Conservation (phyloP, 257 asterid genomes). For the Ocimum tenuiflorum region DNA sequence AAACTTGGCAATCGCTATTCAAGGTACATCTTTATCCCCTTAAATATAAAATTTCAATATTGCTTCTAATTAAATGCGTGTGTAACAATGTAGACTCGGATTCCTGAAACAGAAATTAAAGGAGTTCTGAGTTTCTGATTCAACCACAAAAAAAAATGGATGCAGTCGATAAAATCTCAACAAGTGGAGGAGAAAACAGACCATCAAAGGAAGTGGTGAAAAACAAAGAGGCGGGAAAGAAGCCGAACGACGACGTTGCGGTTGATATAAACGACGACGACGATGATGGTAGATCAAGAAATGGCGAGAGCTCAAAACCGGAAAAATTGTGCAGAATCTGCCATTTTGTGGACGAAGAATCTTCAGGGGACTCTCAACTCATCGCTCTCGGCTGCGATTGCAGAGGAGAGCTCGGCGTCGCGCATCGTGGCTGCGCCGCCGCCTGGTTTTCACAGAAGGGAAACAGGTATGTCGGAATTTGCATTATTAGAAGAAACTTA, state of each 20-base stretch:
- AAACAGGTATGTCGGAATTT: slow-evolving; percentile 32
- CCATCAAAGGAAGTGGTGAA: background rate
- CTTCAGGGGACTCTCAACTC: slow-evolving; percentile 20
- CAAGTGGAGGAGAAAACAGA: too few relatives aligned
- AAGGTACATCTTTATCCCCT: too few relatives aligned
- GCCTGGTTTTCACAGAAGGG: slow-evolving; percentile 48
- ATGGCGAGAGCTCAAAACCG: background rate
- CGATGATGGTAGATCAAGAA: background rate
- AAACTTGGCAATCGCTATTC: too few relatives aligned
- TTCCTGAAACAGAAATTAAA: too few relatives aligned
- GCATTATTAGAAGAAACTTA: too few relatives aligned
- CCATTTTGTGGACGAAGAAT: slow-evolving; percentile 37
- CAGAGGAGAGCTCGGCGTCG: slow-evolving; percentile 39
- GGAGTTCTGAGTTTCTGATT: too few relatives aligned
- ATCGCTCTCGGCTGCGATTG: slow-evolving; percentile 45
- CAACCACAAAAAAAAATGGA: too few relatives aligned
- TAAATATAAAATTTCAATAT: too few relatives aligned
- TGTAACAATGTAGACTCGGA: too few relatives aligned
- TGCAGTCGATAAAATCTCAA: too few relatives aligned
- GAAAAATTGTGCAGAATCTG: slow-evolving; percentile 46
- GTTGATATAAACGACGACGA: slow-evolving; percentile 6
- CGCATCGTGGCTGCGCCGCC: slow-evolving; percentile 43
- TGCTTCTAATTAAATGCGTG: too few relatives aligned
- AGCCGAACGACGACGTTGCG: background rate
- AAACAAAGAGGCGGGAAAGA: background rate